Evolutionary conservation across 768 basidiomycete genomes (phyloP).

Genomic region (Asterophora parasitica): DNA sequence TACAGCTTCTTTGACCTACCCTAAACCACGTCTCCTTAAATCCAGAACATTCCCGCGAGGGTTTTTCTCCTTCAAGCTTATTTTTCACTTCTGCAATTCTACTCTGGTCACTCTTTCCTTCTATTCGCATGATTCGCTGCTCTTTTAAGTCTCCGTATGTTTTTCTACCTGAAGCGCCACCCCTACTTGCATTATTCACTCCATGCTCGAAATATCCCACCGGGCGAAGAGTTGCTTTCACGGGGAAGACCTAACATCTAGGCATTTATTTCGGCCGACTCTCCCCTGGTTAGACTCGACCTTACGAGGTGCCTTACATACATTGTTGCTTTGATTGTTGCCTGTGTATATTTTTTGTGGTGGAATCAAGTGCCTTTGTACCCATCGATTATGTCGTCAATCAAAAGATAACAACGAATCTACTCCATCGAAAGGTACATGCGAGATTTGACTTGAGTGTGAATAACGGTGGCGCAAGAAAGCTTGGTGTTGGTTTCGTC

Average conservation of each 20-base stretch:
- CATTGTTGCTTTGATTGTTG: not conserved
- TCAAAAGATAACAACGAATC: too few species aligned
- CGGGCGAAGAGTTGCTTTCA: slow-evolving; percentile 49
- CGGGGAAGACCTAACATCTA: slow-evolving; percentile 39
- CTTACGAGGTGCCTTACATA: slow-evolving; percentile 56
- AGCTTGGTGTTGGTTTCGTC: too few species aligned
- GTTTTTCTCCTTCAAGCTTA: not conserved
- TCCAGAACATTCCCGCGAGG: not conserved
- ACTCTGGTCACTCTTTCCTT: not conserved
- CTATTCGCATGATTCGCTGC: not conserved
- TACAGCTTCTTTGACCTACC: not conserved
- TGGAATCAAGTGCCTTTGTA: too few species aligned
- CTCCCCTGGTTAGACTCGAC: slow-evolving; percentile 34
- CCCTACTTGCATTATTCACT: slow-evolving; percentile 44
- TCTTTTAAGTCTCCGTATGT: not conserved
- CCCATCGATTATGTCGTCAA: too few species aligned
- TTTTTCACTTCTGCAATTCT: not conserved
- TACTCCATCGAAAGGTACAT: too few species aligned
- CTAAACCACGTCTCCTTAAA: not conserved
- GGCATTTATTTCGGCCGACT: slow-evolving; percentile 58
- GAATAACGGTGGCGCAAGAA: too few species aligned
- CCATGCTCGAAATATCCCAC: slow-evolving; percentile 35
- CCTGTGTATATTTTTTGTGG: not conserved
- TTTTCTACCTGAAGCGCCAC: not conserved
- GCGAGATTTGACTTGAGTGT: too few species aligned